Base-by-base conservation (phyloP, 78 protist species). In the Corallochytrium limacisporum region DNA sequence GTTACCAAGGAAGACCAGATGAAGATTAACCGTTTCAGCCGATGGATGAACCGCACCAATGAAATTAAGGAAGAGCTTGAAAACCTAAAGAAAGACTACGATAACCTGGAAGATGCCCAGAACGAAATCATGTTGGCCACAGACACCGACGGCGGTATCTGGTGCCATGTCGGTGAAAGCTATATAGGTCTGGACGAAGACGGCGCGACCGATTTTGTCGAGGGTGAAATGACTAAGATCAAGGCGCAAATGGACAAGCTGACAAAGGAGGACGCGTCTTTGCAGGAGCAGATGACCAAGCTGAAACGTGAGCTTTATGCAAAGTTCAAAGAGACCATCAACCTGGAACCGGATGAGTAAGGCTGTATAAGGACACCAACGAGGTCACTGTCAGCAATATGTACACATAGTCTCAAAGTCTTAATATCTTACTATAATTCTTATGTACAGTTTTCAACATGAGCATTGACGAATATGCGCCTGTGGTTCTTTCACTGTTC, bases 111-210 rank as follows among this genome's bases (percentile, higher is more conserved):
- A 24, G 70, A 63, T 4, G 70, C 70, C 7, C 6, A 55, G 24
- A 44, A 46, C 44, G 70, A 63, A 33, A 3, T 63, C 13, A 10
- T 63, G n/a, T 22, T 63, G 10, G n/a, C n/a, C n/a, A n/a, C n/a
- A n/a, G n/a, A n/a, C n/a, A n/a, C n/a, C n/a, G n/a, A n/a, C n/a
- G n/a, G n/a, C n/a, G n/a, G n/a, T n/a, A n/a, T n/a, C n/a, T n/a
- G n/a, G n/a, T n/a, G n/a, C n/a, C n/a, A n/a, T n/a, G n/a, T n/a
- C n/a, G n/a, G n/a, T n/a, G n/a, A n/a, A n/a, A n/a, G n/a, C n/a
- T n/a, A n/a, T n/a, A n/a, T n/a, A n/a, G n/a, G n/a, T n/a, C 50
- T 48, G 7, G 70, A 63, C 32, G 70, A 63, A 32, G 57, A 33
- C 44, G 53, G 36, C 39, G 60, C 1, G 24, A 50, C 1, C 24